A percentile compares a stretch with the other conserved stretches of the same genome.
Evolutionary conservation across 352 stramenopile species (phyloP).

Genomic region (Globisporangium megalacanthum): DNA sequence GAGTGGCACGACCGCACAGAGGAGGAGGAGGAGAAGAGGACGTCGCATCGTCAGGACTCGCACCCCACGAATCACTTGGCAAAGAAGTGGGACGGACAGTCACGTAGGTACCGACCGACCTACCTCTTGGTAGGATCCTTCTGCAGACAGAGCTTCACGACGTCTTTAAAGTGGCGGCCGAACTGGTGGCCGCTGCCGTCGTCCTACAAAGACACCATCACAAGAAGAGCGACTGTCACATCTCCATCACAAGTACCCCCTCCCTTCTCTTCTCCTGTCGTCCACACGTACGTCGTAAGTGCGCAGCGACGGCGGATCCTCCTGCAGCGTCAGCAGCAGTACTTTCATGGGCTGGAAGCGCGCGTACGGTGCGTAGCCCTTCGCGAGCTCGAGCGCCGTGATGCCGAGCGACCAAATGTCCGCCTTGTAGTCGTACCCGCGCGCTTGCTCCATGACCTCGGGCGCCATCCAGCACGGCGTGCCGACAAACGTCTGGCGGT

Average conservation of each 20-base stretch:
- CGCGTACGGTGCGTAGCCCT: conserved; percentile 98
- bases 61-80: neutral
- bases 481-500: conserved; percentile 97
- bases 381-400: conserved; percentile 97
- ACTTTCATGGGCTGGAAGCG: conserved; percentile 99
- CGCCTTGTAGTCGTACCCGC: conserved; percentile 94
- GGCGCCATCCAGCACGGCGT: conserved; percentile 97
- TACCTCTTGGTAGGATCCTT: conserved; percentile 85
- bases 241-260: neutral
- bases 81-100: neutral
- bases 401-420: conserved; percentile 99
- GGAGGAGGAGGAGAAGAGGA: neutral
- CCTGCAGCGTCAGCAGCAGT: conserved; percentile 94
- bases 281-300: conserved; percentile 78
- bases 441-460: conserved; percentile 90
- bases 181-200: conserved; percentile 82
- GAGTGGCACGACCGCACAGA: neutral
- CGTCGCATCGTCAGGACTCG: neutral
- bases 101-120: neutral
- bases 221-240: neutral
- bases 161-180: conserved; percentile 82
- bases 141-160: conserved; percentile 86
- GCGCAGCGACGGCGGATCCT: conserved; percentile 91
- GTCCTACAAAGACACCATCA: conserved; percentile 33
- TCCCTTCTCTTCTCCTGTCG: neutral